Conservation (phyloP, 1,284 basidiomycete species). For the Cutaneotrichosporon sp. region DNA sequence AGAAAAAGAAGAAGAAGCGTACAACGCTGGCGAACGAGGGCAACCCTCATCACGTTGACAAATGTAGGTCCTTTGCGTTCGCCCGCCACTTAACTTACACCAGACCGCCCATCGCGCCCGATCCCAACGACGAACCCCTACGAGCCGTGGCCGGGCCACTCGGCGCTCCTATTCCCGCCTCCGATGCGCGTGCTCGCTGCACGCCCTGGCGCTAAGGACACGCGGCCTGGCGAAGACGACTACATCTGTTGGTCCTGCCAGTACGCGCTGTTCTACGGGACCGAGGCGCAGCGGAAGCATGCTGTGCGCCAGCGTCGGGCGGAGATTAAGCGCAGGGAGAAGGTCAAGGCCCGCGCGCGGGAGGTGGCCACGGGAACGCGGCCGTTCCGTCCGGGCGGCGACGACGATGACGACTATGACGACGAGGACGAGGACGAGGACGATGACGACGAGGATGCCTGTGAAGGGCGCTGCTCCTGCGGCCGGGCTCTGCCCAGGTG, state of each 20-base stretch:
- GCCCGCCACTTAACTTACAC: conserved; percentile 12
- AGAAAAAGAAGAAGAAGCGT: conserved; percentile 79
- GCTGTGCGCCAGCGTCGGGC: conserved; percentile 70
- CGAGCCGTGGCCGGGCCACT: conserved; percentile 34
- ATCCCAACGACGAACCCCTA: conserved; percentile 28
- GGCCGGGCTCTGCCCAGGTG: conserved; percentile 10
- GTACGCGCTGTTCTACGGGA: conserved; percentile 73
- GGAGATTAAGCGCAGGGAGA: conserved; percentile 64
- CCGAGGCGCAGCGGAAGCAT: conserved; percentile 59
- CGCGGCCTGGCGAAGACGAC: conserved; percentile 62
- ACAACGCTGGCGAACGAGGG: conserved; percentile 77
- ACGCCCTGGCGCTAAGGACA: conserved; percentile 21
- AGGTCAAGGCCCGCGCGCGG: conserved; percentile 68
- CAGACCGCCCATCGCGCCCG: conserved; percentile 44
- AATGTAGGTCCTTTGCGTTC: conserved; percentile 50
- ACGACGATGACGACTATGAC: conserved; percentile 7
- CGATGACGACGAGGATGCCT: conserved; percentile 8
- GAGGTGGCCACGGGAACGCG: conserved; percentile 47
- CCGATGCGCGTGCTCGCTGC: conserved; percentile 31
- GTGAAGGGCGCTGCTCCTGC: conserved; percentile 9
- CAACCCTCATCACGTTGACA: conserved; percentile 82
- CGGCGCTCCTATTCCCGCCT: conserved; percentile 42
- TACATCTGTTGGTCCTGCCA: conserved; percentile 88
- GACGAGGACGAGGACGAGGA: conserved; percentile 15
- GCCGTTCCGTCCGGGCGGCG: conserved; percentile 6